Conservation (phyloP, 2,329 filamentous ascomycete species). For the Calonectria crousiana region DNA sequence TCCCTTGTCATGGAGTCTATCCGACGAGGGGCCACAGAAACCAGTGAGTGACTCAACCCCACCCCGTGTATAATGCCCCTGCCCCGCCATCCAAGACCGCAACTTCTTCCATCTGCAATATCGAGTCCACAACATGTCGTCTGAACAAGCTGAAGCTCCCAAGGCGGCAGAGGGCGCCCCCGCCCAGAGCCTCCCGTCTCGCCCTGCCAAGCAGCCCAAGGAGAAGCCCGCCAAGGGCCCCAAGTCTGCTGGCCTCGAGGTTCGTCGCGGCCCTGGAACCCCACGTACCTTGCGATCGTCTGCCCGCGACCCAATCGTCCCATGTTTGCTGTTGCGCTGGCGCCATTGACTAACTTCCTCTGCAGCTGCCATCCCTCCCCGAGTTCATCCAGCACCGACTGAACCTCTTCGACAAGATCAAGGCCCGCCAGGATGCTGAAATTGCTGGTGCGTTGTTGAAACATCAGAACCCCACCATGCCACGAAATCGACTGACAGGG, state of each 20-base stretch:
- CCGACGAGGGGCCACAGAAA: slow-evolving; percentile 7
- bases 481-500: slow-evolving; percentile 45
- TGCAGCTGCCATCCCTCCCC: slow-evolving; percentile 64
- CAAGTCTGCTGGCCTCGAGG: slow-evolving; percentile 72
- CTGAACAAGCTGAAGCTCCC: slow-evolving; percentile 51
- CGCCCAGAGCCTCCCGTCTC: slow-evolving; percentile 49
- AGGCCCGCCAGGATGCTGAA: slow-evolving; percentile 85
- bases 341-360: slow-evolving; percentile 36
- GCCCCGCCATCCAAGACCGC: slow-evolving; percentile 45
- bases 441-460: slow-evolving; percentile 57
- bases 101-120: slow-evolving; percentile 43
- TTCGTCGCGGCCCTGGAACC: slow-evolving; percentile 37
- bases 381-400: slow-evolving; percentile 87
- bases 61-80: slow-evolving; percentile 50
- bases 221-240: slow-evolving; percentile 49
- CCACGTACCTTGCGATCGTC: slow-evolving; percentile 49
- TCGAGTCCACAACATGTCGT: slow-evolving; percentile 49
- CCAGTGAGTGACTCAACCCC: slow-evolving; percentile 53
- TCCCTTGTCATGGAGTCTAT: neutral
- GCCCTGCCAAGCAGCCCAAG: slow-evolving; percentile 53
- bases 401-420: slow-evolving; percentile 88
- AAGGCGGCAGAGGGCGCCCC: slow-evolving; percentile 51
- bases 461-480: slow-evolving; percentile 3
- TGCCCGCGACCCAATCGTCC: neutral
- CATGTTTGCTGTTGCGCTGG: slow-evolving; percentile 1